Conservation (phyloP, 2,329 filamentous ascomycete genomes). For the Bipolaris oryzae region DNA sequence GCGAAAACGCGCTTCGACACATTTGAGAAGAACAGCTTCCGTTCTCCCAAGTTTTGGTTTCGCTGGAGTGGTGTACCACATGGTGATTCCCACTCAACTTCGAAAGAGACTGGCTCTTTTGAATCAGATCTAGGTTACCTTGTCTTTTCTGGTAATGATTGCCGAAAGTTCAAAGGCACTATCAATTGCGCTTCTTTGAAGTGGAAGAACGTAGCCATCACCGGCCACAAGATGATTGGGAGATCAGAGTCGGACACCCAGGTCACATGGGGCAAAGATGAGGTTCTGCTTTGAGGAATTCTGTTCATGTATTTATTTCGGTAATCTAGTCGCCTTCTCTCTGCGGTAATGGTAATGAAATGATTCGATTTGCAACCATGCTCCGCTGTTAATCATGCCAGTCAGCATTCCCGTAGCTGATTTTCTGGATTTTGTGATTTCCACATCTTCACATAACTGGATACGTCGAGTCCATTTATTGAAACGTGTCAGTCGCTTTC, state of each 20-base stretch:
- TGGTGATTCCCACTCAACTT: background rate
- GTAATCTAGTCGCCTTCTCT: too few species aligned
- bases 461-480: too few species aligned
- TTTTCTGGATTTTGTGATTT: too few species aligned
- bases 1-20: slow-evolving; percentile 24
- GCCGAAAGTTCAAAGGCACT: slow-evolving; percentile 34
- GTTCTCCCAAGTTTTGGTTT: slow-evolving; percentile 36
- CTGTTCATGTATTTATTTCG: too few species aligned
- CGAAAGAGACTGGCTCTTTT: background rate
- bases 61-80: slow-evolving; percentile 25
- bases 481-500: too few species aligned
- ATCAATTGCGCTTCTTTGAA: slow-evolving; percentile 24
- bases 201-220: slow-evolving; percentile 30
- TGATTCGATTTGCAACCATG: too few species aligned
- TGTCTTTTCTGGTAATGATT: slow-evolving; percentile 29
- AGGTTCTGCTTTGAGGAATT: background rate
- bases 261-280: slow-evolving; percentile 17
- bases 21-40: slow-evolving; percentile 37
- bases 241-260: slow-evolving; percentile 25
- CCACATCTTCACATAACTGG: too few species aligned
- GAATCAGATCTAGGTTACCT: slow-evolving; percentile 30
- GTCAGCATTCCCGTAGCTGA: too few species aligned
- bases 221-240: slow-evolving; percentile 24
- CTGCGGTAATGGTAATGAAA: too few species aligned
- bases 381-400: too few species aligned